A percentile compares a stretch with the other conserved stretches of the same genome.
Evolutionary conservation across 192 early-diverging fungal species (phyloP).

Genomic region (Coemansia brasiliensis): DNA sequence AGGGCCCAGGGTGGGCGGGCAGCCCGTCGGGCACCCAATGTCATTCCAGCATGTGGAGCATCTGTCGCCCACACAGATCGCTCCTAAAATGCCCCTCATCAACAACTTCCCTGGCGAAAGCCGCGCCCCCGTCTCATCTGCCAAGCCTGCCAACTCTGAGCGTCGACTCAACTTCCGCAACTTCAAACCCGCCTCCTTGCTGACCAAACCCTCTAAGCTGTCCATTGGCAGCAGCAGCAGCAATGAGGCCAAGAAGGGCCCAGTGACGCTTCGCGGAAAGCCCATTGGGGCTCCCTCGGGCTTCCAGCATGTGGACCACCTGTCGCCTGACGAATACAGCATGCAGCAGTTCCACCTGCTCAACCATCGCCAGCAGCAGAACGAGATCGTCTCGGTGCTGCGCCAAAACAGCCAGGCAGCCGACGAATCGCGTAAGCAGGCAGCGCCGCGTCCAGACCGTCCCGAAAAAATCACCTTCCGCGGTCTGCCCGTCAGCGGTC

Average conservation of each 20-base stretch:
- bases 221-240: constrained; percentile 7
- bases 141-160: constrained; percentile 7
- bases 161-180: constrained; percentile 38
- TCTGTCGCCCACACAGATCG: constrained; percentile 37
- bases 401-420: constrained; percentile 13
- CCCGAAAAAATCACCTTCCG: constrained; percentile 38
- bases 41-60: constrained; percentile 54
- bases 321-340: constrained; percentile 35
- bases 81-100: constrained; percentile 44
- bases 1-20: constrained; percentile 38
- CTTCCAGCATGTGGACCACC: constrained; percentile 51
- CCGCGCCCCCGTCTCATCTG: background rate
- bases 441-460: background rate
- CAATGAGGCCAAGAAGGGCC: background rate
- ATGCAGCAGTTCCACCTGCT: constrained; percentile 52
- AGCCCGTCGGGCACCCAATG: constrained; percentile 49
- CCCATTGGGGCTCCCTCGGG: constrained; percentile 37
- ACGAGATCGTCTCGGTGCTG: constrained; percentile 46
- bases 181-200: constrained; percentile 41
- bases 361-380: constrained; percentile 53
- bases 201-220: constrained; percentile 35
- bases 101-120: background rate
- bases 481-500: constrained; percentile 48
- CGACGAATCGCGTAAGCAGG: constrained; percentile 9
- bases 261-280: constrained; percentile 28